Conservation (phyloP, 495 filamentous ascomycete species). For the Darksidea phi region DNA sequence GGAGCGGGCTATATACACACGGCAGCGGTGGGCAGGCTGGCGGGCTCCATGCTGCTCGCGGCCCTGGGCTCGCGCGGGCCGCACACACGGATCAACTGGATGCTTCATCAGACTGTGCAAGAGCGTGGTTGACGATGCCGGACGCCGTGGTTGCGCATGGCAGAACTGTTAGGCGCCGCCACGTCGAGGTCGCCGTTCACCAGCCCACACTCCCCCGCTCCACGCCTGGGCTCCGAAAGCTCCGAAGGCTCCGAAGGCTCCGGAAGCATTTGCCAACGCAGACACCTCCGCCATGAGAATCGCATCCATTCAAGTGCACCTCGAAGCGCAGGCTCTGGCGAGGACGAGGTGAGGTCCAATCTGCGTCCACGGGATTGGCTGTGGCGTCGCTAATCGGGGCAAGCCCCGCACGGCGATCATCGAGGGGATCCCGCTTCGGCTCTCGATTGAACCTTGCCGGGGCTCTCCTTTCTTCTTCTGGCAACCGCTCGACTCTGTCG, state of each 20-base stretch:
- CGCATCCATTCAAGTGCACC: too few relatives aligned
- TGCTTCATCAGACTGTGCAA: neutral
- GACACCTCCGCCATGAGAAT: too few relatives aligned
- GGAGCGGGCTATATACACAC: neutral
- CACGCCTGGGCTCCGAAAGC: neutral
- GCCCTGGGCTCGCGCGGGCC: neutral
- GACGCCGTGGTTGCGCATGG: constrained; percentile 17
- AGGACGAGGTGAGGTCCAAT: constrained; percentile 3
- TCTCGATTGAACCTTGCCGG: too few relatives aligned
- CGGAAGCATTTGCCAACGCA: constrained; percentile 9
- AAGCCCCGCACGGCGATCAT: constrained; percentile 19
- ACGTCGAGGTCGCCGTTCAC: constrained; percentile 16
- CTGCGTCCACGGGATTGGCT: neutral
- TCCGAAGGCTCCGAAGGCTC: neutral
- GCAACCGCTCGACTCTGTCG: too few relatives aligned
- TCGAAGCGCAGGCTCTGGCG: neutral
- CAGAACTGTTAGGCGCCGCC: neutral
- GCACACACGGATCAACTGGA: neutral
- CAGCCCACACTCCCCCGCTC: neutral
- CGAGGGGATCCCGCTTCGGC: neutral
- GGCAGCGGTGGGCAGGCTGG: neutral
- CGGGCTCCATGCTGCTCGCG: neutral
- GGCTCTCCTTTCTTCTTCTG: too few relatives aligned
- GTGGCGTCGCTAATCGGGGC: constrained; percentile 25
- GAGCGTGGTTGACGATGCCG: neutral